Evolutionary conservation across 83 land plant genomes (phyloP).

Genomic region (Picea abies): DNA sequence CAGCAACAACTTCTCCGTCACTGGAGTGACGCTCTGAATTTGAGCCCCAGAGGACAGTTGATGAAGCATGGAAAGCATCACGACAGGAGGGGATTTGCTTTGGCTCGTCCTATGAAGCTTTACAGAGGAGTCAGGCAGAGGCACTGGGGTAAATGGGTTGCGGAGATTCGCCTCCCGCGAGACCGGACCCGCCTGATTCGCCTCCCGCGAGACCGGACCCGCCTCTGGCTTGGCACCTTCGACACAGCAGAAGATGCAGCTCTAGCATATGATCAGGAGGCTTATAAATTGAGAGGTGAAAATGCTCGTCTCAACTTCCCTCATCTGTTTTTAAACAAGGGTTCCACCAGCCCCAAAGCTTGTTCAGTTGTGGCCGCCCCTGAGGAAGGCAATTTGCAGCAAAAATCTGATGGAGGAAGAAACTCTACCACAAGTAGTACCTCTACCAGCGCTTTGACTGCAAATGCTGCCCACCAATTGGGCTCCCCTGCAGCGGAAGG

Average conservation of each 20-base stretch:
- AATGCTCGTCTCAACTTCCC: conserved; percentile 71
- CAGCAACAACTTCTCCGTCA: conserved; percentile 51
- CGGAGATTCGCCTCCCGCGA: conserved; percentile 67
- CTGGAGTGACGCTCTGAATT: conserved; percentile 57
- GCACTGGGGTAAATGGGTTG: conserved; percentile 85
- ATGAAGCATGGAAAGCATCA: conserved; percentile 44
- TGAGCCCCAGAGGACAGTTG: conserved; percentile 57
- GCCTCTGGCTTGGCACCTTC: conserved; percentile 77
- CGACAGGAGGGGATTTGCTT: conserved; percentile 14
- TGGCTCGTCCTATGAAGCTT: conserved; percentile 44
- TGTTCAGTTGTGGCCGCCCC: neutral
- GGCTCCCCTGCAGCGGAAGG: conserved; percentile 5
- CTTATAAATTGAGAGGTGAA: conserved; percentile 60
- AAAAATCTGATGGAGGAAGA: conserved; percentile 9
- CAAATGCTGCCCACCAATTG: neutral
- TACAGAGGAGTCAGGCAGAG: conserved; percentile 77
- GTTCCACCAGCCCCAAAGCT: conserved; percentile 5
- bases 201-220: conserved; percentile 59
- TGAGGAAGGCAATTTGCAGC: conserved; percentile 9
- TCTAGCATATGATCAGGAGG: conserved; percentile 67
- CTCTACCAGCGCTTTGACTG: conserved; percentile 7
- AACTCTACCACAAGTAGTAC: neutral
- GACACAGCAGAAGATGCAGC: conserved; percentile 83
- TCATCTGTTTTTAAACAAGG: conserved; percentile 39
- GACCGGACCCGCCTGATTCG: conserved; percentile 69